phyloP scores from a whole-genome alignment of 331 rosid genomes.

The Pyracantha coccinea region DNA sequence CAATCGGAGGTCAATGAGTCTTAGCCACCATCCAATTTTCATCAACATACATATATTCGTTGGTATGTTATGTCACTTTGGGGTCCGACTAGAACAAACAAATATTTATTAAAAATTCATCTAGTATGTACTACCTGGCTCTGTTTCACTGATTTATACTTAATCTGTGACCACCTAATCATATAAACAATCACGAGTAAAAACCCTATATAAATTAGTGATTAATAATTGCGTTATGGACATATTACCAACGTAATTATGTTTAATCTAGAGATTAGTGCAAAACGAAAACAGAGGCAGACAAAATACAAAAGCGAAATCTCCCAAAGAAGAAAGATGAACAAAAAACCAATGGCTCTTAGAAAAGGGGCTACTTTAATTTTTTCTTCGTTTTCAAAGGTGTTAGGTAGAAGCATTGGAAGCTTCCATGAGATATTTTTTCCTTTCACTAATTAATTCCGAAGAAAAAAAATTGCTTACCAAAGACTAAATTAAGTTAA shows the following conservation, averaged over 20 bases:
- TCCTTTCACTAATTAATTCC: not conserved
- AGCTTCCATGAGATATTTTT: slow-evolving; percentile 47
- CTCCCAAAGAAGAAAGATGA: slow-evolving; percentile 14
- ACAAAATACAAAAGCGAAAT: slow-evolving; percentile 6
- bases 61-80: slow-evolving; percentile 38
- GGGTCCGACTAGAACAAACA: slow-evolving; percentile 27
- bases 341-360: slow-evolving; percentile 4
- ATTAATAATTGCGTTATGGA: not conserved
- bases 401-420: slow-evolving; percentile 71
- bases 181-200: not conserved
- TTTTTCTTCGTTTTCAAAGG: slow-evolving; percentile 45
- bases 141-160: not conserved
- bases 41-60: slow-evolving; percentile 40
- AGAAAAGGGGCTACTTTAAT: slow-evolving; percentile 25
- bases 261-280: not conserved
- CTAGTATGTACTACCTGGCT: not conserved
- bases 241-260: not conserved
- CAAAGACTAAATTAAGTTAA: not conserved
- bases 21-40: slow-evolving; percentile 19
- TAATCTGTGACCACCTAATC: not conserved
- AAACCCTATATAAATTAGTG: not conserved
- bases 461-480: not conserved
- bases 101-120: slow-evolving; percentile 2
- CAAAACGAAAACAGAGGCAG: not conserved
- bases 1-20: slow-evolving; percentile 18